phyloP scores from a whole-genome alignment of 1,139 yeast species.

The Yamadazyma diddensiae region DNA sequence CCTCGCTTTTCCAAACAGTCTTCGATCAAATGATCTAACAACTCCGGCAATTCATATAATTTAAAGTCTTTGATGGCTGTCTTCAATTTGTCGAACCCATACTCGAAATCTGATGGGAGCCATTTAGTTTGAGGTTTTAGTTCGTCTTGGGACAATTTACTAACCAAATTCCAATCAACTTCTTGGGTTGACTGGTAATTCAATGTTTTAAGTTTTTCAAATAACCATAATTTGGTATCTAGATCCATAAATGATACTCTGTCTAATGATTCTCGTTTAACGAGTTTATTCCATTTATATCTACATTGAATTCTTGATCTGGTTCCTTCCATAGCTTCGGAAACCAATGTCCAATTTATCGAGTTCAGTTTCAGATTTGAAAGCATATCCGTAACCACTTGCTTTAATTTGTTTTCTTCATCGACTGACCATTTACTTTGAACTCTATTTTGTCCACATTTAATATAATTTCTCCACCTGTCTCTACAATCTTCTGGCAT shows the following conservation, averaged over 20 bases:
- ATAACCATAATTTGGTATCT: slow-evolving; percentile 56
- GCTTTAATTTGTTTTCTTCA: slow-evolving; percentile 64
- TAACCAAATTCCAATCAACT: slow-evolving; percentile 53
- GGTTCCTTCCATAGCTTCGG: slow-evolving; percentile 84
- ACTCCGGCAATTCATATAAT: slow-evolving; percentile 21
- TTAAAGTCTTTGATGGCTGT: slow-evolving; percentile 28
- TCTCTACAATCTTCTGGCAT: slow-evolving; percentile 99
- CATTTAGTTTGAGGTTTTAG: slow-evolving; percentile 15
- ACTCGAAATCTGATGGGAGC: slow-evolving; percentile 33
- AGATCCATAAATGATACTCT: slow-evolving; percentile 50
- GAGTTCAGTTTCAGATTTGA: slow-evolving; percentile 20
- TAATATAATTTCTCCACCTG: slow-evolving; percentile 91
- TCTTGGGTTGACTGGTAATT: slow-evolving; percentile 46
- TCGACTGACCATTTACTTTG: slow-evolving; percentile 74
- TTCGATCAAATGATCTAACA: slow-evolving; percentile 23
- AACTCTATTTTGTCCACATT: slow-evolving; percentile 76
- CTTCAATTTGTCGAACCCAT: slow-evolving; percentile 35
- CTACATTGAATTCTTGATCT: slow-evolving; percentile 92
- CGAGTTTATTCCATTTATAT: slow-evolving; percentile 85
- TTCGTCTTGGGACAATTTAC: slow-evolving; percentile 12
- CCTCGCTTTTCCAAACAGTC: slow-evolving; percentile 5
- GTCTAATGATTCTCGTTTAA: slow-evolving; percentile 55
- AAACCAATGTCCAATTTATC: slow-evolving; percentile 87
- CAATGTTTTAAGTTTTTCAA: slow-evolving; percentile 47
- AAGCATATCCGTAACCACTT: slow-evolving; percentile 50